phyloP scores from a whole-genome alignment of 768 basidiomycete genomes.

The Chlorophyllum brunneum region DNA sequence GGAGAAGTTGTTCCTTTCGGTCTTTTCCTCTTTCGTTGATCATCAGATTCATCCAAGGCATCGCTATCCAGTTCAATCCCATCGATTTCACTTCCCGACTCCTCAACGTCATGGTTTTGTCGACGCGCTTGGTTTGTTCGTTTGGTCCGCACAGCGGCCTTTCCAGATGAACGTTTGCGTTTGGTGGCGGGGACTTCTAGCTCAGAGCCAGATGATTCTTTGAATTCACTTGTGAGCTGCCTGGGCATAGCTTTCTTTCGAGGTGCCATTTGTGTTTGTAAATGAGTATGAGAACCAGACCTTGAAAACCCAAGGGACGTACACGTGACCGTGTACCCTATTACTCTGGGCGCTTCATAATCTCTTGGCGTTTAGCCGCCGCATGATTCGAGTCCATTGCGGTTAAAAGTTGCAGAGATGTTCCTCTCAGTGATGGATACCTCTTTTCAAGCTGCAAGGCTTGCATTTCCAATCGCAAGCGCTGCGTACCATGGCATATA shows the following conservation, averaged over 20 bases:
- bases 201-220: neutral
- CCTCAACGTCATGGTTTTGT: conserved; percentile 6
- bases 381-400: neutral
- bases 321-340: conserved; percentile 1
- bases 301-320: neutral
- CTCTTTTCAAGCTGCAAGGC: too few relatives aligned
- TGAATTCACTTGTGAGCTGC: neutral
- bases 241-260: neutral
- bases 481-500: too few relatives aligned
- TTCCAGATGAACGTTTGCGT: neutral
- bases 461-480: too few relatives aligned
- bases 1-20: conserved; percentile 20
- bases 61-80: conserved; percentile 35
- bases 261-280: neutral
- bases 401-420: too few relatives aligned
- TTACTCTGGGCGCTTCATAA: too few relatives aligned
- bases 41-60: conserved; percentile 37
- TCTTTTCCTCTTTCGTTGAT: conserved; percentile 22
- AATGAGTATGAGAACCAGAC: too few relatives aligned
- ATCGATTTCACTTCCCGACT: neutral
- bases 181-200: conserved; percentile 1
- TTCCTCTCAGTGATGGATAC: too few relatives aligned
- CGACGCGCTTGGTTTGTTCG: neutral
- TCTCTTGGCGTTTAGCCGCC: too few relatives aligned
- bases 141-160: neutral